A percentile compares a stretch with the other conserved stretches of the same genome.
phyloP scores from a whole-genome alignment of 331 rosid genomes.

The Acacia pycnantha region DNA sequence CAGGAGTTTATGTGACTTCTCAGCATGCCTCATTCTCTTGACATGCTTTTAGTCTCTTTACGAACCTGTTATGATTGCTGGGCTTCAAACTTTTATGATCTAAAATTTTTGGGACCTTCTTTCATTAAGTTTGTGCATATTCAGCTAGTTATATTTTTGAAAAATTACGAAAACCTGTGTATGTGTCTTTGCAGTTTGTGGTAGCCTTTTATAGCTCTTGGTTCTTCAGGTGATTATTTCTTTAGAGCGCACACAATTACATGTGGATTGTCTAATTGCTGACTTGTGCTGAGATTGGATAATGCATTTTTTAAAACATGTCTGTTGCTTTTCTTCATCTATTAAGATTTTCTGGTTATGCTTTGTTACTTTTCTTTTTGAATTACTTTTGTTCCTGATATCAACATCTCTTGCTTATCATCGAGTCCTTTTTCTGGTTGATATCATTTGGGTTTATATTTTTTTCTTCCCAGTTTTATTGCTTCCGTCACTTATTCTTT shows the following conservation, averaged over 20 bases:
- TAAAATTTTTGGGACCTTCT: neutral
- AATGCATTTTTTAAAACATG: neutral
- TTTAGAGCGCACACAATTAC: slow-evolving; percentile 3
- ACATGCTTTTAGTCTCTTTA: neutral
- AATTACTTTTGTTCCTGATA: neutral
- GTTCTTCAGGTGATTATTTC: neutral
- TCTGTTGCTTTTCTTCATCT: slow-evolving; percentile 1
- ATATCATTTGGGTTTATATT: neutral
- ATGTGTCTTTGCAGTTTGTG: neutral
- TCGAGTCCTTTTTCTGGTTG: neutral
- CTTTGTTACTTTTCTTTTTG: neutral
- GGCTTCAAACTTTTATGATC: neutral
- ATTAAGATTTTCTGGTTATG: neutral
- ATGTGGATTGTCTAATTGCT: slow-evolving; percentile 11
- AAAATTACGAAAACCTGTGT: slow-evolving; percentile 1
- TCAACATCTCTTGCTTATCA: neutral
- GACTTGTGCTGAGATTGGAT: neutral
- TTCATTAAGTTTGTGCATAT: slow-evolving; percentile 21
- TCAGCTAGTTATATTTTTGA: slow-evolving; percentile 2
- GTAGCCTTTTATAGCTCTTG: slow-evolving; percentile 1
- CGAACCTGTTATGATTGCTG: neutral
- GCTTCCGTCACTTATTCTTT: neutral
- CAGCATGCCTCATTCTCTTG: neutral
- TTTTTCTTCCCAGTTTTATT: neutral
- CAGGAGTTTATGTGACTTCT: no score